Base-by-base conservation (phyloP, 495 filamentous ascomycete species). In the Apodospora peruviana region DNA sequence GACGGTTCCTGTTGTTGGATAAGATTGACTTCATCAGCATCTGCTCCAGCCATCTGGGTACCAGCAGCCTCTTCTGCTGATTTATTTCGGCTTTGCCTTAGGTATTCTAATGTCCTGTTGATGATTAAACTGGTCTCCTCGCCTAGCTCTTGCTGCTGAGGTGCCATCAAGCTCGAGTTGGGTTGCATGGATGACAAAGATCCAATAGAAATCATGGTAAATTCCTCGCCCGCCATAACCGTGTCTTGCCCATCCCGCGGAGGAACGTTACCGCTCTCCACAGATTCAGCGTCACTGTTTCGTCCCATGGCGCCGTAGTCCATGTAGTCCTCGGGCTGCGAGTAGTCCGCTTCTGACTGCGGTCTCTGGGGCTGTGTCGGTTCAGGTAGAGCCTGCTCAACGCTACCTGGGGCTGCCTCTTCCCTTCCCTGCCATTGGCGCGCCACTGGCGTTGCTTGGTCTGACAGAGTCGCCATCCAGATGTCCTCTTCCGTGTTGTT, bases 131-230 rank as follows among this genome's bases (percentile, higher is more conserved):
- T 72, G 11, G 72, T 72, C 16, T 61, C 68, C 10, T 74, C 68
- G 3, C 68, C 73, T 45, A 72, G 54, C 34, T 75, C 69, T 4
- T 64, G 48, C 21, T 48, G 56, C 27, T 59, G 50, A 10, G 55
- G 51, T 36, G 35, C 36, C 48, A 61, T 60, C 35, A 60, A 48
- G 46, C 62, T 64, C 19, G 65, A 55, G 29, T 63, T 68, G 7
- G 56, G 62, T 39, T 70, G 65, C 50, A 72, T 65, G 0, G 71
- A 74, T 2, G 65, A 66, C 24, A 77, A 52, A 9, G 71, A 74
- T 32, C 63, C 61, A 2, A 75, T 49, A 25, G 66, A 67, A 34
- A 77, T 75, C 71, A 74, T 74, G 41, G 70, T 77, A 51, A 77
- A 77, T 18, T 73, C 72, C 22, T 74, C 73, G 4, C 63, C 64